Evolutionary conservation across 1,139 yeast genomes (phyloP).

Genomic region (Scheffersomyces insectosa): DNA sequence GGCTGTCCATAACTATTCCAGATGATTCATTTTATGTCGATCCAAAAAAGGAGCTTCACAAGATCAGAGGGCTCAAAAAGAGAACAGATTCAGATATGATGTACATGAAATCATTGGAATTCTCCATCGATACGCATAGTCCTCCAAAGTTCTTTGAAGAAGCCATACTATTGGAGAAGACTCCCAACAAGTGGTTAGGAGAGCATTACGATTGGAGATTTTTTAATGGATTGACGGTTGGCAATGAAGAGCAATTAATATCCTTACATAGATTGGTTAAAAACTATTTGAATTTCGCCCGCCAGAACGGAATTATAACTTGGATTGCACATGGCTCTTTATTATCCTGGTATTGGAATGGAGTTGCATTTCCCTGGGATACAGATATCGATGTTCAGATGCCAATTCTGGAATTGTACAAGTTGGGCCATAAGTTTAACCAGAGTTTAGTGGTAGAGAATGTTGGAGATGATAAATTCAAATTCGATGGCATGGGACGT

Average conservation of each 20-base stretch:
- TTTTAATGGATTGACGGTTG: slow-evolving; percentile 28
- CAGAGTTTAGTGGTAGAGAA: slow-evolving; percentile 21
- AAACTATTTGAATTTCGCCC: slow-evolving; percentile 33
- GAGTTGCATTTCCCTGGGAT: slow-evolving; percentile 28
- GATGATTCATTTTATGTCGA: slow-evolving; percentile 16
- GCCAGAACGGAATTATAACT: slow-evolving; percentile 30
- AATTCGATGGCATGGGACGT: slow-evolving; percentile 19
- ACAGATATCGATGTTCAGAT: slow-evolving; percentile 26
- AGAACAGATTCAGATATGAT: slow-evolving; percentile 9
- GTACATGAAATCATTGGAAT: slow-evolving; percentile 18
- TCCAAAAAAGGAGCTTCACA: slow-evolving; percentile 1
- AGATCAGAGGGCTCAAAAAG: too few relatives aligned
- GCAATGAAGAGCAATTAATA: slow-evolving; percentile 26
- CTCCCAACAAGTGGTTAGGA: slow-evolving; percentile 30
- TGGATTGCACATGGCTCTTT: slow-evolving; percentile 46
- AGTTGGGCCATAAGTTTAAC: slow-evolving; percentile 19
- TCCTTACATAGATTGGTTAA: slow-evolving; percentile 30
- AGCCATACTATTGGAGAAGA: slow-evolving; percentile 23
- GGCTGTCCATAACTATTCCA: slow-evolving; percentile 13
- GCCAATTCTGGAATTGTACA: slow-evolving; percentile 23
- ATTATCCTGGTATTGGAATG: slow-evolving; percentile 28
- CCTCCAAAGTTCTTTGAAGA: slow-evolving; percentile 38
- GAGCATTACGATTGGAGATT: slow-evolving; percentile 50
- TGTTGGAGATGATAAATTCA: slow-evolving; percentile 16
- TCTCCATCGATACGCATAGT: slow-evolving; percentile 4